These are phyloP conservation scores for Platismatia glauca DNA, from an alignment of 495 filamentous ascomycete species.

Conservation along the genomic window DNA sequence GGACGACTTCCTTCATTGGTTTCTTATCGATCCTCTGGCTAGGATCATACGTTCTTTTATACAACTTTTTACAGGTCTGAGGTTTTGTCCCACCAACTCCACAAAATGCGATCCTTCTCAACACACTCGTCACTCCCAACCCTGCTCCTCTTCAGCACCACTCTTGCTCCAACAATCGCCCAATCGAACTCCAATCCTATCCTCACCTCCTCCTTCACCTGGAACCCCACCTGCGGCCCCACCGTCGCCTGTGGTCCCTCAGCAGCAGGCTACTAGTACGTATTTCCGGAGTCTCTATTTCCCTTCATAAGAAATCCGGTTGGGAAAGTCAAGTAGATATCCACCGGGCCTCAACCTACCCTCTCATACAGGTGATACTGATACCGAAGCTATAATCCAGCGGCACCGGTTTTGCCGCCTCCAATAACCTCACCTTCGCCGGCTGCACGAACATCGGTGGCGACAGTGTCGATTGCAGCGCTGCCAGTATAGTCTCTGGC, in stretches of 20 bases:
- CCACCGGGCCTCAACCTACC: too few relatives aligned
- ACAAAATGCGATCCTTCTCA: background rate
- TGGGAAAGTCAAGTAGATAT: too few relatives aligned
- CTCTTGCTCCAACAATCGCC: background rate
- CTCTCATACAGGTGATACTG: too few relatives aligned
- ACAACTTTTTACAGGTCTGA: background rate
- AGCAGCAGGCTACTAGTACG: conserved; percentile 8
- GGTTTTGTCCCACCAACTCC: background rate
- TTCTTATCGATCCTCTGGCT: background rate
- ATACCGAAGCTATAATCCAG: too few relatives aligned
- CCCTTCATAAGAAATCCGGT: too few relatives aligned
- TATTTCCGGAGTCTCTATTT: too few relatives aligned
- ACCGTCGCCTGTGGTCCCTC: conserved; percentile 19
- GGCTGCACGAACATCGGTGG: background rate
- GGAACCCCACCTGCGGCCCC: conserved; percentile 17
- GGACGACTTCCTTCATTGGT: background rate
- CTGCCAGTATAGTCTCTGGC: conserved; percentile 9
- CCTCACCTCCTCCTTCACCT: conserved; percentile 21
- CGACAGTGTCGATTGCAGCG: background rate
- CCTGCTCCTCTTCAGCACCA: background rate
- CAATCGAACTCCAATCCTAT: conserved; percentile 6
- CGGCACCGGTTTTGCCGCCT: conserved; percentile 15
- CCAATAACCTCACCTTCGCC: conserved; percentile 19
- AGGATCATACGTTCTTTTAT: background rate
- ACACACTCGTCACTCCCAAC: background rate